Evolutionary conservation across 2,329 filamentous ascomycete species (phyloP).

Genomic region (Neoascochyta sp.): DNA sequence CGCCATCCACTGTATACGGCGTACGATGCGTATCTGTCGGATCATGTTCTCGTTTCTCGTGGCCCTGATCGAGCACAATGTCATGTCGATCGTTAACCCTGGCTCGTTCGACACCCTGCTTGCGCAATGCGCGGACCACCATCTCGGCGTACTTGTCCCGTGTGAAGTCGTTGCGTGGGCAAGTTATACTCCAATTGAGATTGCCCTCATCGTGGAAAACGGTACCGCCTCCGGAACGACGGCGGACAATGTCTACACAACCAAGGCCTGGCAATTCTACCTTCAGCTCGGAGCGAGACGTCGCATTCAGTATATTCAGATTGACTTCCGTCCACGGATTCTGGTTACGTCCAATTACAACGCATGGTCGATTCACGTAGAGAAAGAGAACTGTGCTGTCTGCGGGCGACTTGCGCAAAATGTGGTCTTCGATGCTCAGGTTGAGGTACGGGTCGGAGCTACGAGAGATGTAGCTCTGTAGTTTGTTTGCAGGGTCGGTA

Average conservation of each 20-base stretch:
- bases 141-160: conserved; percentile 86
- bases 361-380: conserved; percentile 80
- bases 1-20: conserved; percentile 39
- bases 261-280: conserved; percentile 42
- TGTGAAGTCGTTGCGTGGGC: conserved; percentile 71
- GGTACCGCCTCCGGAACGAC: conserved; percentile 83
- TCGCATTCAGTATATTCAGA: conserved; percentile 57
- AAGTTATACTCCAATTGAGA: conserved; percentile 91
- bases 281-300: conserved; percentile 13
- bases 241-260: conserved; percentile 65
- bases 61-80: conserved; percentile 68
- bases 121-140: conserved; percentile 77
- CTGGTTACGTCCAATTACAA: conserved; percentile 93
- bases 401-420: conserved; percentile 69
- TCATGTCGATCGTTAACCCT: conserved; percentile 89
- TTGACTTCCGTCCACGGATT: conserved; percentile 96
- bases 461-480: conserved; percentile 47
- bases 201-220: conserved; percentile 95
- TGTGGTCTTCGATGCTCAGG: conserved; percentile 87
- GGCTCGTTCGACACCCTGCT: conserved; percentile 56
- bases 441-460: conserved; percentile 79
- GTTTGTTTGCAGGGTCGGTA: conserved; percentile 27
- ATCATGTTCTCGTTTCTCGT: conserved; percentile 21
- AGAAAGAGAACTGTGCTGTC: conserved; percentile 78
- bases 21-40: conserved; percentile 44